Base-by-base conservation (phyloP, 2,329 filamentous ascomycete species). In the Cytospora paraplurivora region DNA sequence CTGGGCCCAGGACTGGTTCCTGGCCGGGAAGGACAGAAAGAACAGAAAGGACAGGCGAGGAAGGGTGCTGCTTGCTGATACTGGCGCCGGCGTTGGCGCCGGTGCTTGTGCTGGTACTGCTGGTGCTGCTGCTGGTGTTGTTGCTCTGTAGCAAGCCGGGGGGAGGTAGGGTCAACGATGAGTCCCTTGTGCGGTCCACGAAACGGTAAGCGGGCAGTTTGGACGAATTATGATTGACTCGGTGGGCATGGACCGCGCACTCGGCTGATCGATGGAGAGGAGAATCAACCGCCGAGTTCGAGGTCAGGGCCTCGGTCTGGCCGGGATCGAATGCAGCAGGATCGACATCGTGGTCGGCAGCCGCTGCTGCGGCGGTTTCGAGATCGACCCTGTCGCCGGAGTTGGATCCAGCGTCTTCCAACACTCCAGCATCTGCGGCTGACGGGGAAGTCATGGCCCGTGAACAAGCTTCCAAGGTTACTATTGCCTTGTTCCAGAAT, bases 191-290 rank as follows among this genome's bases (percentile, higher is more conserved):
- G 49, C 64, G 64, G 73, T 85, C 82, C 67, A 77, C 79, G 70
- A 83, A 82, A 64, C 82, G 82, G 72, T 81, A 84, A 27, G 82
- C 78, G 34, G 83, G 82, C 67, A 85, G 74, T 69, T 85, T 85
- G 66, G 82, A 85, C 47, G 82, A 80, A 70, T 78, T 84, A 72
- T 85, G 79, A 71, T 72, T 81, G 67, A 82, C 81, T 61, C 82
- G 81, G 72, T 85, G 82, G 52, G 74, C 72, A 68, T 85, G 80
- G 19, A 63, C 55, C 27, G 49, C 51, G 41, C 51, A 62, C 37
- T 56, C 11, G 21, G 59, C 35, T 44, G 35, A 62, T 8, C 54
- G 33, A 15, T 19, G 41, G 15, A 35, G 56, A 41, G 15, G 35
- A 21, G 17, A 38, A 33, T 47, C 47, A 38, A 41, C 21, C n/a